phyloP scores from a whole-genome alignment of 805 yeast genomes.

The Candida tallmaniae region DNA sequence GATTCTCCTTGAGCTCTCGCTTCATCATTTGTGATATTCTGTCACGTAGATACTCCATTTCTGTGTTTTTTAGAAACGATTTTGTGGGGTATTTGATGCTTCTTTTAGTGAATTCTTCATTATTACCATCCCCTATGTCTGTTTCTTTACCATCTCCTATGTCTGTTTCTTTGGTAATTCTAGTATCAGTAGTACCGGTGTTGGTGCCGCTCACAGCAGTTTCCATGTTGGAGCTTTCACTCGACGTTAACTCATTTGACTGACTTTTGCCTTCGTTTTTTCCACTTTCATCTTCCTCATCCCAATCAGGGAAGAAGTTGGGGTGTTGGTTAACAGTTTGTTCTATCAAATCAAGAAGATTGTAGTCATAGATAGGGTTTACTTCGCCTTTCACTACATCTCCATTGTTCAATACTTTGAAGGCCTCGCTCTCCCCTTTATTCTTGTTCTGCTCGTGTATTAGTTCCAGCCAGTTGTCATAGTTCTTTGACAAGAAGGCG shows the following conservation, averaged over 20 bases:
- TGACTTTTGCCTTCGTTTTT: neutral
- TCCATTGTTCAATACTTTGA: no score
- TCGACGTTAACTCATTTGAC: neutral
- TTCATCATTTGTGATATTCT: slow-evolving; percentile 23
- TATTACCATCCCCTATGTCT: neutral
- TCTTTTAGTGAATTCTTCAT: neutral
- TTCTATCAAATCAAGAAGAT: slow-evolving; percentile 27
- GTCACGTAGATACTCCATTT: slow-evolving; percentile 24
- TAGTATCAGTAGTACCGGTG: neutral
- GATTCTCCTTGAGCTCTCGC: slow-evolving; percentile 1
- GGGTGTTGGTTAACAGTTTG: slow-evolving; percentile 12
- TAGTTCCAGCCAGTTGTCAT: slow-evolving; percentile 35
- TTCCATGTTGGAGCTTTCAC: neutral
- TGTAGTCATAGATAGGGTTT: slow-evolving; percentile 17
- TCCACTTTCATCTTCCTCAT: neutral
- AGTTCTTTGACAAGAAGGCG: slow-evolving; percentile 31
- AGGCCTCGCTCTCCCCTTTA: neutral
- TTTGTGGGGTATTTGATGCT: slow-evolving; percentile 5
- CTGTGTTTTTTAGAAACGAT: slow-evolving; percentile 12
- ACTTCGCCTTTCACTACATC: slow-evolving; percentile 6
- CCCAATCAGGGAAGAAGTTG: slow-evolving; percentile 5
- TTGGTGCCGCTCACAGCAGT: neutral
- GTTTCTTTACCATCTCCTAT: neutral
- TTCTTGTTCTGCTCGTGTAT: slow-evolving; percentile 14
- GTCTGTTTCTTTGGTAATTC: neutral